Evolutionary conservation across 2,329 filamentous ascomycete species (phyloP).

Genomic region (Trichoderma semiorbis): DNA sequence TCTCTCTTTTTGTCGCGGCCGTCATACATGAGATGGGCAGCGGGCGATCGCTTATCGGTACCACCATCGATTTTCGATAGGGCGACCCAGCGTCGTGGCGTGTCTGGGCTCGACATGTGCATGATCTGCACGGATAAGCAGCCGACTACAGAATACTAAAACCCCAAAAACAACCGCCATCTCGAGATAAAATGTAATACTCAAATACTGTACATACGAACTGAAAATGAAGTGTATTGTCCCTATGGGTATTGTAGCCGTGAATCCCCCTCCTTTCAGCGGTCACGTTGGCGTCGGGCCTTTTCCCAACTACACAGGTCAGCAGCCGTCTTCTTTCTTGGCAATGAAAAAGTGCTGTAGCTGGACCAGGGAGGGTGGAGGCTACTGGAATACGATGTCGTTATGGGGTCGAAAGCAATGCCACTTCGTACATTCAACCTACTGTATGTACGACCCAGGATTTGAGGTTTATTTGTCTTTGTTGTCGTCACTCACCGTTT

Average conservation of each 20-base stretch:
- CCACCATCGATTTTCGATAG: background rate
- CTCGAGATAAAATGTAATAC: background rate
- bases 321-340: background rate
- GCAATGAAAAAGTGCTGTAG: background rate
- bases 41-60: background rate
- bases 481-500: background rate
- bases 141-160: background rate
- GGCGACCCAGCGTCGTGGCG: background rate
- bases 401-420: background rate
- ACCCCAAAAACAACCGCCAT: background rate
- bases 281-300: background rate
- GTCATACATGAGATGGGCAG: conserved; percentile 3
- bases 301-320: background rate
- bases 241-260: background rate
- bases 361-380: background rate
- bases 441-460: background rate
- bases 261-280: background rate
- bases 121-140: background rate
- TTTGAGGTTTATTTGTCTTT: background rate
- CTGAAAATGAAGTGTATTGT: background rate
- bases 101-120: background rate
- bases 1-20: background rate
- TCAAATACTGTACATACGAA: background rate
- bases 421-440: background rate
- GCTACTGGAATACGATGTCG: background rate